Evolutionary conservation across 2,329 filamentous ascomycete genomes (phyloP).

Genomic region (Pezicula radicicola): DNA sequence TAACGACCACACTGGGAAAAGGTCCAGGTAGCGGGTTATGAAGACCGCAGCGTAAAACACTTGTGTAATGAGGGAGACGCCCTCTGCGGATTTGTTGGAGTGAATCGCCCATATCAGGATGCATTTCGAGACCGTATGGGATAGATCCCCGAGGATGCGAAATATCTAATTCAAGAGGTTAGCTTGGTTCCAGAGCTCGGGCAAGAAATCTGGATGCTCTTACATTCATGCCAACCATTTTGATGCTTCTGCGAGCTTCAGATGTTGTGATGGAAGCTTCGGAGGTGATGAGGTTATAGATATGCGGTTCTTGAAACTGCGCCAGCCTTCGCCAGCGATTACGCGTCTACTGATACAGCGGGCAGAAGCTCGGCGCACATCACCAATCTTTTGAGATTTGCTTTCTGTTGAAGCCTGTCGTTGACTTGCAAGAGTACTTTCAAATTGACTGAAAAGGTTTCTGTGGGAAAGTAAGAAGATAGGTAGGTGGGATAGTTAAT

Average conservation of each 20-base stretch:
- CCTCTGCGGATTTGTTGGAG: conserved; percentile 82
- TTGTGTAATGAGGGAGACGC: conserved; percentile 89
- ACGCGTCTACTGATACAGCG: too few species aligned
- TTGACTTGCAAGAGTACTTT: not conserved
- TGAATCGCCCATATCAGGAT: conserved; percentile 92
- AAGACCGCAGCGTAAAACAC: conserved; percentile 85
- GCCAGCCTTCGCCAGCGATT: too few species aligned
- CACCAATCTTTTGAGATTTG: not conserved
- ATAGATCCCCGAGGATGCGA: conserved; percentile 78
- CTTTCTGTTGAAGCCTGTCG: not conserved
- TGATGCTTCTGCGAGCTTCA: not conserved
- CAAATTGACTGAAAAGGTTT: too few species aligned
- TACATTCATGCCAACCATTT: conserved; percentile 3
- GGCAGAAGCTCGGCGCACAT: too few species aligned
- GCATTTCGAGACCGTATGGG: conserved; percentile 81
- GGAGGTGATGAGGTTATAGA: not conserved
- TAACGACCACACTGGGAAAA: conserved; percentile 53
- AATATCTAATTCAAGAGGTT: conserved; percentile 41
- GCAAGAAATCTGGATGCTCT: not conserved
- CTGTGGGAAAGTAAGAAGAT: too few species aligned
- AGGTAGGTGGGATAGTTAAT: too few species aligned
- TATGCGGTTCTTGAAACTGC: not conserved
- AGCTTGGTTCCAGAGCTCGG: not conserved
- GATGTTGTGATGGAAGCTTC: not conserved
- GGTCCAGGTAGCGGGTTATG: conserved; percentile 79